A percentile compares a stretch with the other conserved stretches of the same genome.
These are phyloP conservation scores for Coemansia sp. DNA, from an alignment of 192 early-diverging fungal genomes.

Conservation along the genomic window DNA sequence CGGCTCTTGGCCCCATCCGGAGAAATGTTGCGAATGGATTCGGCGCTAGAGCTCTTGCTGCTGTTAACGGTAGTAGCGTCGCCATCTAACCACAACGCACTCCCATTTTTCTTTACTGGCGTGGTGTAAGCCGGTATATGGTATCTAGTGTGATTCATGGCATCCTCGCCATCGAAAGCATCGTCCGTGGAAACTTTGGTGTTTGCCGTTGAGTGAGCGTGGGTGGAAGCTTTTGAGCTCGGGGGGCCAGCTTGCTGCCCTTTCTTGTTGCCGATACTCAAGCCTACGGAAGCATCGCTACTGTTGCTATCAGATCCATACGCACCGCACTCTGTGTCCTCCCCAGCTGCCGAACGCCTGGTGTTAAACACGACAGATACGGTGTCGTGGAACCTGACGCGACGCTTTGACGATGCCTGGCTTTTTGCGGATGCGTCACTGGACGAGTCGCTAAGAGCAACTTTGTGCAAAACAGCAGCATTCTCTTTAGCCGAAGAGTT, in stretches of 20 bases:
- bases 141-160: conserved; percentile 24
- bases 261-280: background rate
- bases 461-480: background rate
- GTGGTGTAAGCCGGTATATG: conserved; percentile 18
- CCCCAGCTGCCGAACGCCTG: conserved; percentile 21
- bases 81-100: background rate
- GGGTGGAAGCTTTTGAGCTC: background rate
- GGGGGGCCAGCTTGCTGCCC: background rate
- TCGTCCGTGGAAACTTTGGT: conserved; percentile 22
- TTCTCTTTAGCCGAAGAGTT: background rate
- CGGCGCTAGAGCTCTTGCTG: conserved; percentile 30
- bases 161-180: conserved; percentile 38
- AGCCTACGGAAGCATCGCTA: conserved; percentile 40
- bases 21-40: conserved; percentile 36
- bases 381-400: conserved; percentile 52
- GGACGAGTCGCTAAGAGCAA: conserved; percentile 22
- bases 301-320: conserved; percentile 49
- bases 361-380: conserved; percentile 53
- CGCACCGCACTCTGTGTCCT: conserved; percentile 11
- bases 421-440: conserved; percentile 45
- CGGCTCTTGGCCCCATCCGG: conserved; percentile 29
- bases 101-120: background rate
- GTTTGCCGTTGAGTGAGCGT: background rate
- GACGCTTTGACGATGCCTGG: conserved; percentile 52
- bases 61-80: conserved; percentile 5